Conservation (phyloP, 2,329 filamentous ascomycete species). For the Cladosporium sp. region DNA sequence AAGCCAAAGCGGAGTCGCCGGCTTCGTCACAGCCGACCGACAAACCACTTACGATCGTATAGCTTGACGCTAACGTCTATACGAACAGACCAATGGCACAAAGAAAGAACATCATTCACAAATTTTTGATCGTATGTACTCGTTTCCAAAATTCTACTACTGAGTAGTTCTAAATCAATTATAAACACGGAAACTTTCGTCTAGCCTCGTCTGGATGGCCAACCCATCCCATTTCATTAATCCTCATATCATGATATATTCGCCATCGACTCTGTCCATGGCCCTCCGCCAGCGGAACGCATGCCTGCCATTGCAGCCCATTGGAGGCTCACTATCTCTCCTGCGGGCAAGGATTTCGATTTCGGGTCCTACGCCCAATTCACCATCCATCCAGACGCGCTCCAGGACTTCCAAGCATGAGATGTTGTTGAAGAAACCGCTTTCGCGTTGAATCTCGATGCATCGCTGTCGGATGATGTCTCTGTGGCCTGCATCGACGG, state of each 20-base stretch:
- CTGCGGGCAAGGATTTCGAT: slow-evolving; percentile 25
- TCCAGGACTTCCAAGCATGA: slow-evolving; percentile 81
- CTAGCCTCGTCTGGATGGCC: neutral
- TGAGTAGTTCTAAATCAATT: no score
- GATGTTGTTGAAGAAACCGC: slow-evolving; percentile 90
- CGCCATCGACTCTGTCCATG: slow-evolving; percentile 48
- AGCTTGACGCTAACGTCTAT: neutral
- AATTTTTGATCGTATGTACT: no score
- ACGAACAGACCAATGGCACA: neutral
- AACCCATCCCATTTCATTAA: neutral
- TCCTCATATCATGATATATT: slow-evolving; percentile 47
- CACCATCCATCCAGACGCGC: slow-evolving; percentile 62
- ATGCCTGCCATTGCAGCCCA: slow-evolving; percentile 25
- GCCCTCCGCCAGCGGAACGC: slow-evolving; percentile 47
- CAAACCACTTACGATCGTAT: no score
- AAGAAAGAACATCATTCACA: no score
- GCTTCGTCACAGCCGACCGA: no score
- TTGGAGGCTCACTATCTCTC: slow-evolving; percentile 12
- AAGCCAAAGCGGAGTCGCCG: neutral
- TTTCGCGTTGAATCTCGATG: slow-evolving; percentile 79
- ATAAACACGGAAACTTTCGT: slow-evolving; percentile 5
- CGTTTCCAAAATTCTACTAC: no score
- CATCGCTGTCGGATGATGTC: slow-evolving; percentile 74
- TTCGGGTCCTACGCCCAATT: slow-evolving; percentile 22
- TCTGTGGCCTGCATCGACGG: slow-evolving; percentile 74